Percentiles rank a stretch among this genome's conserved stretches.
These are phyloP conservation scores for Delphinella strobiligena DNA, from an alignment of 2,329 filamentous ascomycete genomes.

Conservation along the genomic window DNA sequence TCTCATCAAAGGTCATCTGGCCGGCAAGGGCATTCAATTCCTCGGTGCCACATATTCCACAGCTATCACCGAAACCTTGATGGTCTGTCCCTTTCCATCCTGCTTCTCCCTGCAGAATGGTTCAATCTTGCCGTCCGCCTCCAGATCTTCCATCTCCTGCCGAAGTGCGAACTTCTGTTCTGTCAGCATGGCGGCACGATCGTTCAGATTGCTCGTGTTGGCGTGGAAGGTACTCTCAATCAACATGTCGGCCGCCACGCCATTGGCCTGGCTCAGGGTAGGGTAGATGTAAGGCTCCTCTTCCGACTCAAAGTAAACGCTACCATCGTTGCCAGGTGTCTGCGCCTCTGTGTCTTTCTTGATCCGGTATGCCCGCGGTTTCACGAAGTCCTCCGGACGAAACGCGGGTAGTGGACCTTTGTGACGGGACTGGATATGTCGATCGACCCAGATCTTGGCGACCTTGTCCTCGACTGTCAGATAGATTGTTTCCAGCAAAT, in stretches of 20 bases:
- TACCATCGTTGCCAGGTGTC: background rate
- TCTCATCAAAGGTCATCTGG: no score
- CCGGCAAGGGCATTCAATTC: conserved; percentile 2
- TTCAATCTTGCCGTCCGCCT: background rate
- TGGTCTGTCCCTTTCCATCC: background rate
- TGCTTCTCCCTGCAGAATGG: conserved; percentile 1
- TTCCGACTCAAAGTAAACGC: background rate
- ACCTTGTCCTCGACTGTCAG: no score
- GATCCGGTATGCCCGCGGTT: background rate
- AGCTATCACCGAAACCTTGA: conserved; percentile 2
- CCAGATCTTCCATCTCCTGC: background rate
- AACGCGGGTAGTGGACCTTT: conserved; percentile 2
- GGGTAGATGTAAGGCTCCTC: conserved; percentile 3
- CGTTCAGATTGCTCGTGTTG: background rate
- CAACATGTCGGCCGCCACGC: background rate
- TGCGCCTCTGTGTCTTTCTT: background rate
- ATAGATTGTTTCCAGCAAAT: no score
- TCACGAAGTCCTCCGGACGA: background rate
- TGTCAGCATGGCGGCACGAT: no score
- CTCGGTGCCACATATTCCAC: conserved; percentile 4
- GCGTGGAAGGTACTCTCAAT: background rate
- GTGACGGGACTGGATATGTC: conserved; percentile 2
- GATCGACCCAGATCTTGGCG: conserved; percentile 4
- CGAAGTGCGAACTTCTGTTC: no score
- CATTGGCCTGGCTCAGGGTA: conserved; percentile 5